Evolutionary conservation across 148 eudicot genomes (phyloP), one percentile per base, ranked within the genome.

Genomic region (Oxyria digyna): DNA sequence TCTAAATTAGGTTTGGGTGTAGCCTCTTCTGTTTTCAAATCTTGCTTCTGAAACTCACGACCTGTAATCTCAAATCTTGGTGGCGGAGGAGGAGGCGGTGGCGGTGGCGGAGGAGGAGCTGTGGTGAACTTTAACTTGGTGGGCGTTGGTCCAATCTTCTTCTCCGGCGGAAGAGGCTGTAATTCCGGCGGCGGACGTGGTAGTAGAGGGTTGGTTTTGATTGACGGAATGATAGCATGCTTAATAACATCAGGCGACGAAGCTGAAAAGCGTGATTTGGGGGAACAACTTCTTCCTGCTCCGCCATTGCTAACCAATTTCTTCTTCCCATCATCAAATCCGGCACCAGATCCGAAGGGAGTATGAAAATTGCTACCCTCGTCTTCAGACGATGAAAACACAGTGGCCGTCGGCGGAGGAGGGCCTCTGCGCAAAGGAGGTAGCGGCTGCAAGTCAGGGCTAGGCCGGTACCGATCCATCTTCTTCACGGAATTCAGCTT

Each of bases 301-400:
- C 35, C 74, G 66, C 18, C 74, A n/a, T n/a, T n/a, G n/a, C n/a
- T n/a, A n/a, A n/a, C n/a, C n/a, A n/a, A n/a, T n/a, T n/a, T 68
- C 23, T 71, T 74, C 14, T 84, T 76, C 32, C 82, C 84, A 21
- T 82, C 93, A 42, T 88, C 98, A 68, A 69, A 80, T 73, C 97
- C 81, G 45, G 75, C 81, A 12, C 85, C 76, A 3, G 97, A 94
- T 12, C 99, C 86, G 17, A 86, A 78, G 0, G 97, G 97, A 0
- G 97, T 94, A 57, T 85, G 88, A 77, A 86, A 94, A 26, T 73
- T 62, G 18, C 84, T 77, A 67, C 27, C 85, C 77, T 64, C 68
- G 73, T 87, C 95, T 37, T 94, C 97, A 0, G 78, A 78, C 0
- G 88, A 83, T 0, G 91, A 82, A 3, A 86, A 83, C 73, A 85